Percentiles rank a stretch among this genome's conserved stretches.
phyloP scores from a whole-genome alignment of 2,329 filamentous ascomycete genomes.

The Stagonosporopsis tanaceti region DNA sequence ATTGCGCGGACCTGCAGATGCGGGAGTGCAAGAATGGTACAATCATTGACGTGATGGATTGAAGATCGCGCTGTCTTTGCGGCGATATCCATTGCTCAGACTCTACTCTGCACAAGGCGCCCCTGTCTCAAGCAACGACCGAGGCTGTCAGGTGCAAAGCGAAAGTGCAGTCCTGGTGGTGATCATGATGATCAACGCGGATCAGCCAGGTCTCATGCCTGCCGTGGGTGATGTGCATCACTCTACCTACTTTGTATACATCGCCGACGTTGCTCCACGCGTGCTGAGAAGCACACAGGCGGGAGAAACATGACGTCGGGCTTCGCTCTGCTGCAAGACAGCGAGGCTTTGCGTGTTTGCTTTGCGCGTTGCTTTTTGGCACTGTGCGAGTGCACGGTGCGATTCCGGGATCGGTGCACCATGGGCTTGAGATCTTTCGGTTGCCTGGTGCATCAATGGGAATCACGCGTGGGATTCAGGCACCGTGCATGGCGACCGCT shows the following conservation, averaged over 20 bases:
- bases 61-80: no score
- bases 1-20: not conserved
- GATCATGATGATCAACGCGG: not conserved
- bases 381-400: no score
- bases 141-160: not conserved
- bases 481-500: not conserved
- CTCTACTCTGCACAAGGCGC: not conserved
- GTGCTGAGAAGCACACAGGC: not conserved
- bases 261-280: not conserved
- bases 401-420: not conserved
- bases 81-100: not conserved
- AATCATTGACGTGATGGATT: not conserved
- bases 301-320: not conserved
- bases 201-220: not conserved
- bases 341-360: not conserved
- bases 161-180: not conserved
- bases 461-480: not conserved
- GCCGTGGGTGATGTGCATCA: not conserved
- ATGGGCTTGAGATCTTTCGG: not conserved
- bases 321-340: not conserved
- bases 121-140: no score
- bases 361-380: not conserved
- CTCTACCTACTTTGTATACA: no score
- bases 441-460: not conserved
- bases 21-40: no score